Percentiles rank a stretch among this genome's conserved stretches.
These are phyloP conservation scores for Populus ilicifolia DNA, from an alignment of 345 rosid genomes.

Conservation along the genomic window DNA sequence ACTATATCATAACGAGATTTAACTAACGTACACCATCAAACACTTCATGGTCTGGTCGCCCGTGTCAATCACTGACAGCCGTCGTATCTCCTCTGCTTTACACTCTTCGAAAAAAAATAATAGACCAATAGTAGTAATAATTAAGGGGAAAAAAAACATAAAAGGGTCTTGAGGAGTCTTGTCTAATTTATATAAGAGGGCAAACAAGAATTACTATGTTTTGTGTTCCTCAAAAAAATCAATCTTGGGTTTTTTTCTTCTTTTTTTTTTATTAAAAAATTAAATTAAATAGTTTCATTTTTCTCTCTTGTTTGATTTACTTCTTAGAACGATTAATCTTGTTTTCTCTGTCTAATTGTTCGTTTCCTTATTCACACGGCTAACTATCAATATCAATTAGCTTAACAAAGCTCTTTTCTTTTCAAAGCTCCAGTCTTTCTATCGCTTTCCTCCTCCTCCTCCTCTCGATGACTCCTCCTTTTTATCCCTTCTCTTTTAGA, in stretches of 20 bases:
- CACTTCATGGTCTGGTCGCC: background rate
- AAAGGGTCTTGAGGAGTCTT: background rate
- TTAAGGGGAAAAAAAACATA: background rate
- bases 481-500: background rate
- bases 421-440: background rate
- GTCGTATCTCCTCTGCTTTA: background rate
- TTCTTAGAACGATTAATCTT: constrained; percentile 9
- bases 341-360: constrained; percentile 3
- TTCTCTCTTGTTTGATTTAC: constrained; percentile 7
- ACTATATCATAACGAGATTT: too few relatives aligned
- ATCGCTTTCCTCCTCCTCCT: background rate
- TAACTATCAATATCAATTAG: background rate
- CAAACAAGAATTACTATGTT: background rate
- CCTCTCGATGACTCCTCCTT: background rate
- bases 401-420: background rate
- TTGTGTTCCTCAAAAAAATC: background rate
- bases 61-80: background rate
- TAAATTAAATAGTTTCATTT: constrained; percentile 14
- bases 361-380: constrained; percentile 6
- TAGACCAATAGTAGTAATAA: background rate
- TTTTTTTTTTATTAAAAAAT: background rate
- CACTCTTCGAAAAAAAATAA: background rate
- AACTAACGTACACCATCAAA: background rate
- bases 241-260: background rate
- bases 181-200: background rate